Percentiles rank a stretch among this genome's conserved stretches.
These are phyloP conservation scores for Termitomyces sp. DNA, from an alignment of 768 basidiomycete species.

Conservation along the genomic window DNA sequence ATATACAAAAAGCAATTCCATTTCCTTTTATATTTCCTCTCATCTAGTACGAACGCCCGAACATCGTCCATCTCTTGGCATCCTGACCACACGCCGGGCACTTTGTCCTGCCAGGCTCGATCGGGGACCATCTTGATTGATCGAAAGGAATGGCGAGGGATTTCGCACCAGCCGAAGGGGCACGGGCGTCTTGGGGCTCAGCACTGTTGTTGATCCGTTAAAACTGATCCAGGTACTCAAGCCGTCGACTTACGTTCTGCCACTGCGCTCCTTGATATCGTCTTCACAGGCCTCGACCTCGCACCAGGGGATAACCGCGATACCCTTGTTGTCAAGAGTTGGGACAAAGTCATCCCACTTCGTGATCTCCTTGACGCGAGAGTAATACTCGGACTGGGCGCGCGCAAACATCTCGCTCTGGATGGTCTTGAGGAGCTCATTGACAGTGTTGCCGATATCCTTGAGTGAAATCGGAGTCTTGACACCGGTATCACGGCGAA, in stretches of 20 bases:
- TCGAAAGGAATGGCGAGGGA: constrained; percentile 96
- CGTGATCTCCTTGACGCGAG: constrained; percentile 68
- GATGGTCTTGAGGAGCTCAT: constrained; percentile 76
- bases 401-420: constrained; percentile 84
- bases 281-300: constrained; percentile 92
- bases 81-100: constrained; percentile 86
- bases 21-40: constrained; percentile 5
- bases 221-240: constrained; percentile 8
- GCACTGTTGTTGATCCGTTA: constrained; percentile 44
- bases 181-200: constrained; percentile 90
- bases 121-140: constrained; percentile 76
- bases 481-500: constrained; percentile 67
- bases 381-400: constrained; percentile 73
- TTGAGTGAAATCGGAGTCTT: constrained; percentile 45
- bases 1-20: constrained; percentile 12
- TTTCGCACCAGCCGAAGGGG: constrained; percentile 97
- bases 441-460: constrained; percentile 47
- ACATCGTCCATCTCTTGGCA: constrained; percentile 96
- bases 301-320: constrained; percentile 95
- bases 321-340: constrained; percentile 82
- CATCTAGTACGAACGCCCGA: constrained; percentile 80
- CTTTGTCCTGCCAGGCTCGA: constrained; percentile 82
- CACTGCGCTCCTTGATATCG: constrained; percentile 95
- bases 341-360: constrained; percentile 95
- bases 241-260: constrained; percentile 58